Conservation (phyloP, 2,329 filamentous ascomycete species). For the Pleochaeta shiraiana region DNA sequence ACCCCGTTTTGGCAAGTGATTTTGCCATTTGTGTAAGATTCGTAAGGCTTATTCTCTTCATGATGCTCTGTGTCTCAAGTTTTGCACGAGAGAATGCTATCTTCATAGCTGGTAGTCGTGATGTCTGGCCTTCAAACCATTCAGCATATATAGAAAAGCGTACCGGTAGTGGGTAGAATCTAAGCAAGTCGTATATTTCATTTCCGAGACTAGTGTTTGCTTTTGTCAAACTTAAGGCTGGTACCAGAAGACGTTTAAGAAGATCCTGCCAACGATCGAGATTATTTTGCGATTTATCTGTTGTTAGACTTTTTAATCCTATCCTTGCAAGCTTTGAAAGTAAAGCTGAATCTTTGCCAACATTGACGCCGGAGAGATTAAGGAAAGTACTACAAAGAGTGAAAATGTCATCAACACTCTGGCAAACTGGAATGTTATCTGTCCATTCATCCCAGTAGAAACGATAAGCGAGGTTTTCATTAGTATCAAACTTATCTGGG, state of each 20-base stretch:
- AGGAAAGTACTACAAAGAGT: slow-evolving; percentile 65
- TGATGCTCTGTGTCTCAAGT: slow-evolving; percentile 59
- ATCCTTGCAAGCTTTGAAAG: slow-evolving; percentile 72
- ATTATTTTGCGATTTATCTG: slow-evolving; percentile 51
- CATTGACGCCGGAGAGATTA: slow-evolving; percentile 70
- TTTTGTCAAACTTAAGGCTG: slow-evolving; percentile 67
- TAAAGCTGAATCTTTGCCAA: slow-evolving; percentile 62
- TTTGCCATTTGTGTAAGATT: slow-evolving; percentile 76
- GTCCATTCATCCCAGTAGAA: slow-evolving; percentile 98
- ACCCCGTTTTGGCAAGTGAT: slow-evolving; percentile 76
- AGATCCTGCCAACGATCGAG: slow-evolving; percentile 63
- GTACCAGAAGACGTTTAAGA: slow-evolving; percentile 64
- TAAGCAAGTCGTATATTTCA: slow-evolving; percentile 67
- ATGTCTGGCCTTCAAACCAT: slow-evolving; percentile 68
- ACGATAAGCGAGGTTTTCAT: slow-evolving; percentile 55
- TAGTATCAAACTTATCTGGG: slow-evolving; percentile 53
- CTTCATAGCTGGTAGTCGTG: slow-evolving; percentile 55
- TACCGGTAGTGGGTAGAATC: slow-evolving; percentile 49
- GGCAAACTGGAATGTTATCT: slow-evolving; percentile 81
- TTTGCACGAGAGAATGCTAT: slow-evolving; percentile 55
- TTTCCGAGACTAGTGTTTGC: slow-evolving; percentile 68
- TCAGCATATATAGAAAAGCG: slow-evolving; percentile 84
- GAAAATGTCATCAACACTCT: slow-evolving; percentile 78
- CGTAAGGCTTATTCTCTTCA: slow-evolving; percentile 76
- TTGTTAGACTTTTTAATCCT: slow-evolving; percentile 48